Conservation (phyloP, 1,284 basidiomycete genomes). For the Fistulinella cinereoalba region DNA sequence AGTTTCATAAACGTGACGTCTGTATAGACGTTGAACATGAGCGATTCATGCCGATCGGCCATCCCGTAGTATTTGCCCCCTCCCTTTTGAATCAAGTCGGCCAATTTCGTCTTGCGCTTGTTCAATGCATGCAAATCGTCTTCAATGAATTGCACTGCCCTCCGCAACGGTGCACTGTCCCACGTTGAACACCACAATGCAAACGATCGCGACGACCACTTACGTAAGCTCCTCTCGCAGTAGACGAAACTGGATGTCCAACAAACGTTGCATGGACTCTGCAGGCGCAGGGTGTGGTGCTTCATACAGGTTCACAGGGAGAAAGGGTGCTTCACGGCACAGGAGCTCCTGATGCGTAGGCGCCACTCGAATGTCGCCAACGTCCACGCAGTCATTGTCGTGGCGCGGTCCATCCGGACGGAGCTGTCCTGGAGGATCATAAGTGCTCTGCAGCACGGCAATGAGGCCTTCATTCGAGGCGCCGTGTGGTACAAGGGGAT, state of each 20-base stretch:
- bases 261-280: constrained; percentile 56
- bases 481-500: not conserved
- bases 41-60: constrained; percentile 39
- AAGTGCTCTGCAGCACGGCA: constrained; percentile 40
- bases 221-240: constrained; percentile 67
- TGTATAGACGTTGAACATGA: constrained; percentile 60
- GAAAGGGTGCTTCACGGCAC: constrained; percentile 44
- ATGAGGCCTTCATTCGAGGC: constrained; percentile 33
- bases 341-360: constrained; percentile 64
- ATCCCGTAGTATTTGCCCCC: constrained; percentile 48
- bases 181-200: not conserved
- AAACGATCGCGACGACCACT: constrained; percentile 16
- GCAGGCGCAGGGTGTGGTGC: constrained; percentile 59
- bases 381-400: constrained; percentile 60
- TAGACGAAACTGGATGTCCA: constrained; percentile 70
- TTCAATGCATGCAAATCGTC: constrained; percentile 38
- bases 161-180: constrained; percentile 49
- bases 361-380: constrained; percentile 54
- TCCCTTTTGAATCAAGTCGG: constrained; percentile 37
- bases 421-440: constrained; percentile 55
- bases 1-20: constrained; percentile 42
- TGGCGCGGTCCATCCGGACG: constrained; percentile 55
- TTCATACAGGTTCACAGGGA: constrained; percentile 54
- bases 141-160: constrained; percentile 45
- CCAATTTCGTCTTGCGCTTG: constrained; percentile 30